These are phyloP conservation scores for Stagonosporopsis tanaceti DNA, from an alignment of 2,329 filamentous ascomycete genomes.

Conservation along the genomic window DNA sequence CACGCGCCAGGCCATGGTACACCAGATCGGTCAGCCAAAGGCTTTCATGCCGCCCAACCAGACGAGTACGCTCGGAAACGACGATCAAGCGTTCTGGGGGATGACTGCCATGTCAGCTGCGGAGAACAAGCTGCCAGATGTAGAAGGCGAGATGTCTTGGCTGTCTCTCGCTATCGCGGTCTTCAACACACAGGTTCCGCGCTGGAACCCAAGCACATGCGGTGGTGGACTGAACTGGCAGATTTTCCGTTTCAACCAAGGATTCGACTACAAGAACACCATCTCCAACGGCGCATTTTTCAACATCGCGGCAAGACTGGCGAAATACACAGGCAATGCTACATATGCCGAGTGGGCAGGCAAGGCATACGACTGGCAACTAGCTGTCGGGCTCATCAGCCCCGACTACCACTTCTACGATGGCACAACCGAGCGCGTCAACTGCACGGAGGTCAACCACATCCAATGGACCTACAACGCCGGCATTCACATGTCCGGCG, in stretches of 20 bases:
- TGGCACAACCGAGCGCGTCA: slow-evolving; percentile 52
- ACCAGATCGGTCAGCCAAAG: slow-evolving; percentile 70
- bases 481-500: slow-evolving; percentile 54
- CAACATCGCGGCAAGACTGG: slow-evolving; percentile 76
- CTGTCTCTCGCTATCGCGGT: slow-evolving; percentile 72
- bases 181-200: slow-evolving; percentile 71
- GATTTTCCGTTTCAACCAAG: slow-evolving; percentile 76
- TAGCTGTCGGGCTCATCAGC: slow-evolving; percentile 58
- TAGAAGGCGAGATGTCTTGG: slow-evolving; percentile 61
- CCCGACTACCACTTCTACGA: slow-evolving; percentile 54
- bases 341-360: slow-evolving; percentile 65
- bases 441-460: slow-evolving; percentile 54
- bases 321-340: slow-evolving; percentile 69
- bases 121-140: slow-evolving; percentile 67
- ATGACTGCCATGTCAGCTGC: slow-evolving; percentile 71
- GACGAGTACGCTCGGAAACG: slow-evolving; percentile 69
- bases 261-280: slow-evolving; percentile 80
- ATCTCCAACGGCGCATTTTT: slow-evolving; percentile 81
- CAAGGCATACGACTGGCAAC: slow-evolving; percentile 65
- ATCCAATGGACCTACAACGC: slow-evolving; percentile 58
- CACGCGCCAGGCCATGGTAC: slow-evolving; percentile 65
- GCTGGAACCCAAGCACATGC: slow-evolving; percentile 74
- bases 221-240: slow-evolving; percentile 75
- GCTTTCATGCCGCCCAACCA: slow-evolving; percentile 81
- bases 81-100: slow-evolving; percentile 76